A percentile compares a stretch with the other conserved stretches of the same genome.
phyloP scores from a whole-genome alignment of 148 eudicot species.

The Fallopia convolvulus region DNA sequence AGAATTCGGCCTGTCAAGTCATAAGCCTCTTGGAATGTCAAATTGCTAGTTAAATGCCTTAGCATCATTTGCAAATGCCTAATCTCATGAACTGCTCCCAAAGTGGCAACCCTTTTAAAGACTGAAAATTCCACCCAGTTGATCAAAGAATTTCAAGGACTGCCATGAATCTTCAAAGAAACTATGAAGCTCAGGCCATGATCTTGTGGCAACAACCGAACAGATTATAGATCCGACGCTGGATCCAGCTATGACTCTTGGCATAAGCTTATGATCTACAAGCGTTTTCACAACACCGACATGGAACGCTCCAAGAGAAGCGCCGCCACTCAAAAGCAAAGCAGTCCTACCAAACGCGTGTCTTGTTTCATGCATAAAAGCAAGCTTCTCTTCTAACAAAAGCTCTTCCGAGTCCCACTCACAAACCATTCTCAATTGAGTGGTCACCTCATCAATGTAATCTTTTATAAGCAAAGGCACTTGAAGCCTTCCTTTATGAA shows the following conservation, averaged over 20 bases:
- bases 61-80: conserved; percentile 75
- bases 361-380: conserved; percentile 93
- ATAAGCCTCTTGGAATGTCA: conserved; percentile 92
- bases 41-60: conserved; percentile 68
- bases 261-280: conserved; percentile 85
- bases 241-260: conserved; percentile 83
- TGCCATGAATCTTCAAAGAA: conserved; percentile 93
- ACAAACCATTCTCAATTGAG: conserved; percentile 86
- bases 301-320: conserved; percentile 89
- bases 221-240: conserved; percentile 96
- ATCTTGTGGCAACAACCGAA: conserved; percentile 73
- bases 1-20: conserved; percentile 89
- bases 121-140: conserved; percentile 78
- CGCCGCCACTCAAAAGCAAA: conserved; percentile 96
- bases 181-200: conserved; percentile 96
- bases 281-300: conserved; percentile 88
- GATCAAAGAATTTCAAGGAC: conserved; percentile 81
- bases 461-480: conserved; percentile 82
- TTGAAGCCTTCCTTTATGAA: conserved; percentile 88
- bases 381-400: conserved; percentile 82
- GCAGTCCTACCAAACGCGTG: conserved; percentile 99
- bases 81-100: conserved; percentile 87
- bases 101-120: conserved; percentile 67
- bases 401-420: conserved; percentile 87
- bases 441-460: conserved; percentile 81